These are phyloP conservation scores for Glycine soja DNA, from an alignment of 306 rosid genomes.

Conservation along the genomic window DNA sequence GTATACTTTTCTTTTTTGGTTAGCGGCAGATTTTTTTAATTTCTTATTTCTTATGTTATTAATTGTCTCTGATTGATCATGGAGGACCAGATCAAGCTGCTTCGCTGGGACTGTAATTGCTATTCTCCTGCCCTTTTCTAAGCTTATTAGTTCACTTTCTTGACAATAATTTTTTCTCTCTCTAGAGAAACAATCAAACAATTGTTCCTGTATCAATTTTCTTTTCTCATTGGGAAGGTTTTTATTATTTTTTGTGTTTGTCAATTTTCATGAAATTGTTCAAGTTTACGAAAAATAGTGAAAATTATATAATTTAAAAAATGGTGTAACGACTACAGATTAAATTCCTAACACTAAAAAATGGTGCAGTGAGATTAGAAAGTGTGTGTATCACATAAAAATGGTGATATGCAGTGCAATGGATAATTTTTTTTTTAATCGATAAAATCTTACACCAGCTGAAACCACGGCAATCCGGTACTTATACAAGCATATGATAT, in stretches of 20 bases:
- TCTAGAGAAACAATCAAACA: not conserved
- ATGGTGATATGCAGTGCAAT: too few species aligned
- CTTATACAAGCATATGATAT: too few species aligned
- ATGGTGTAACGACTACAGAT: too few species aligned
- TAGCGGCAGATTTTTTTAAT: not conserved
- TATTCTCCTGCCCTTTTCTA: not conserved
- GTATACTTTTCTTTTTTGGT: constrained; percentile 26
- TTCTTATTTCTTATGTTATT: not conserved
- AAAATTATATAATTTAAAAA: too few species aligned
- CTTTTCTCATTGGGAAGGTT: not conserved
- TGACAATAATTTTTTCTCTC: not conserved
- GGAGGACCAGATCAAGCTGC: not conserved
- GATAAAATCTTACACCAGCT: too few species aligned
- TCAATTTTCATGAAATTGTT: too few species aligned
- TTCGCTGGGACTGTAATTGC: not conserved
- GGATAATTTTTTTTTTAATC: too few species aligned
- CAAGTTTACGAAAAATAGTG: too few species aligned
- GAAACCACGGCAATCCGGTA: too few species aligned
- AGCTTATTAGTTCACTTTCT: not conserved
- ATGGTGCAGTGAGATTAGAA: too few species aligned
- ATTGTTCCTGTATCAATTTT: not conserved
- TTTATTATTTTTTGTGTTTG: not conserved
- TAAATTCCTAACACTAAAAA: too few species aligned
- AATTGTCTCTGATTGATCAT: not conserved
- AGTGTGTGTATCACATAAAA: too few species aligned